Evolutionary conservation across 2,329 filamentous ascomycete genomes (phyloP).

Genomic region (Aspergillus proliferans): DNA sequence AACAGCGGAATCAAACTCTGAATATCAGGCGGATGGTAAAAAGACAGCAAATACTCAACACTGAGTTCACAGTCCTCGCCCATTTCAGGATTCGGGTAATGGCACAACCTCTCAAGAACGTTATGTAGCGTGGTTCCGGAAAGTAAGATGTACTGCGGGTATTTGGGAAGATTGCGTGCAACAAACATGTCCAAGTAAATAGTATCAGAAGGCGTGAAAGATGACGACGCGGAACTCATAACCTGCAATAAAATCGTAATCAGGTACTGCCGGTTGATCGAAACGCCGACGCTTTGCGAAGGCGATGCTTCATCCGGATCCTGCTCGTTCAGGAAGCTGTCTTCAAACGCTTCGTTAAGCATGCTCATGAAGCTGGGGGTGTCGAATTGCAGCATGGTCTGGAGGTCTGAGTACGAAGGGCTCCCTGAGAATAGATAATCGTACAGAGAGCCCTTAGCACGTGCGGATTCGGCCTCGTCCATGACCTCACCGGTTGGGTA

Average conservation of each 20-base stretch:
- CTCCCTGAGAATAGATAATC: slow-evolving; percentile 88
- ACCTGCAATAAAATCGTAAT: slow-evolving; percentile 85
- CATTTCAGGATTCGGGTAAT: slow-evolving; percentile 72
- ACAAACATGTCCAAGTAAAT: slow-evolving; percentile 99
- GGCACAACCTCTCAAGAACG: slow-evolving; percentile 75
- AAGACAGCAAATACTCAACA: slow-evolving; percentile 86
- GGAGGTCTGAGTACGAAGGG: slow-evolving; percentile 72
- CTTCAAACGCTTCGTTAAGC: slow-evolving; percentile 95
- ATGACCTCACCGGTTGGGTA: slow-evolving; percentile 80
- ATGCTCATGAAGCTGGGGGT: slow-evolving; percentile 89
- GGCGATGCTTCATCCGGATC: slow-evolving; percentile 55
- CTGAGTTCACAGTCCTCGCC: slow-evolving; percentile 95
- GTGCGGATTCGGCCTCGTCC: slow-evolving; percentile 62
- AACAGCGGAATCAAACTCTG: slow-evolving; percentile 70
- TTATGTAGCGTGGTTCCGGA: slow-evolving; percentile 78
- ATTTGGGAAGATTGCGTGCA: slow-evolving; percentile 90
- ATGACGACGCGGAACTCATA: slow-evolving; percentile 61
- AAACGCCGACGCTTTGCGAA: slow-evolving; percentile 48
- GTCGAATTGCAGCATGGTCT: slow-evolving; percentile 79
- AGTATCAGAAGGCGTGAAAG: slow-evolving; percentile 71
- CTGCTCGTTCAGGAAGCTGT: slow-evolving; percentile 80
- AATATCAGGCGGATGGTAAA: slow-evolving; percentile 84
- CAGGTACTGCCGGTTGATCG: slow-evolving; percentile 85
- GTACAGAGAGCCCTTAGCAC: slow-evolving; percentile 83
- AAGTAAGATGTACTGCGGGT: slow-evolving; percentile 88